Evolutionary conservation across 1,139 yeast species (phyloP).

Genomic region (Yamadazyma dushanensis): DNA sequence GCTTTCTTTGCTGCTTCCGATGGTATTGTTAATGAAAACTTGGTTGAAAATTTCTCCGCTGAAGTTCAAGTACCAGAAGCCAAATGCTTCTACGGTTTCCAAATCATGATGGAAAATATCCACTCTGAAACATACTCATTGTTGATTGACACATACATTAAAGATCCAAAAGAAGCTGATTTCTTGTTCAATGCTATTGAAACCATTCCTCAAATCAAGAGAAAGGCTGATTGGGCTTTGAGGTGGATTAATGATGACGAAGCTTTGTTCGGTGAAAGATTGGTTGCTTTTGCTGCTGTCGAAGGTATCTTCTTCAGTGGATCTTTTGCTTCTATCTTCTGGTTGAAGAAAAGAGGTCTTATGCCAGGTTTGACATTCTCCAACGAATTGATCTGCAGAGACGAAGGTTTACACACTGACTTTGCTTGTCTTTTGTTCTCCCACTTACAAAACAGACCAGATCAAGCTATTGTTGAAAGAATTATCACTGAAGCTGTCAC

Average conservation of each 20-base stretch:
- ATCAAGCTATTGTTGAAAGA: slow-evolving; percentile 70
- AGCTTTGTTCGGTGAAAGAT: slow-evolving; percentile 90
- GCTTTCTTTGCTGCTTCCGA: slow-evolving; percentile 99
- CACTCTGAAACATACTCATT: slow-evolving; percentile 97
- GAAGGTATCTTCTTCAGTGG: slow-evolving; percentile 99
- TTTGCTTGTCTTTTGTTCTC: slow-evolving; percentile 94
- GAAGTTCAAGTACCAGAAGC: slow-evolving; percentile 98
- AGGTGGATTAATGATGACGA: slow-evolving; percentile 90
- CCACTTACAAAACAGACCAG: slow-evolving; percentile 88
- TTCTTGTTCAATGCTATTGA: slow-evolving; percentile 92
- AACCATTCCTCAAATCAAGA: slow-evolving; percentile 88
- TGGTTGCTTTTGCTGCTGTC: slow-evolving; percentile 98
- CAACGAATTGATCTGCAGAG: slow-evolving; percentile 95
- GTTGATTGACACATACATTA: slow-evolving; percentile 89
- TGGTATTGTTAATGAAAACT: slow-evolving; percentile 95
- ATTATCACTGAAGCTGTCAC: slow-evolving; percentile 94
- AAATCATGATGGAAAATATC: slow-evolving; percentile 99
- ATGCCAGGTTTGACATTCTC: slow-evolving; percentile 99
- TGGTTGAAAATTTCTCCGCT: slow-evolving; percentile 94
- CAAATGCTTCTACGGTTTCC: slow-evolving; percentile 98
- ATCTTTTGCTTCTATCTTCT: slow-evolving; percentile 95
- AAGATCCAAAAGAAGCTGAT: slow-evolving; percentile 90
- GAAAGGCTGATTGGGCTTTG: slow-evolving; percentile 97
- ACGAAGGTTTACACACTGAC: slow-evolving; percentile 98
- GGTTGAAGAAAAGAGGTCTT: slow-evolving; percentile 96